Conservation (phyloP, 108 stramenopile genomes). For the Pseudonitzschia pungens region DNA sequence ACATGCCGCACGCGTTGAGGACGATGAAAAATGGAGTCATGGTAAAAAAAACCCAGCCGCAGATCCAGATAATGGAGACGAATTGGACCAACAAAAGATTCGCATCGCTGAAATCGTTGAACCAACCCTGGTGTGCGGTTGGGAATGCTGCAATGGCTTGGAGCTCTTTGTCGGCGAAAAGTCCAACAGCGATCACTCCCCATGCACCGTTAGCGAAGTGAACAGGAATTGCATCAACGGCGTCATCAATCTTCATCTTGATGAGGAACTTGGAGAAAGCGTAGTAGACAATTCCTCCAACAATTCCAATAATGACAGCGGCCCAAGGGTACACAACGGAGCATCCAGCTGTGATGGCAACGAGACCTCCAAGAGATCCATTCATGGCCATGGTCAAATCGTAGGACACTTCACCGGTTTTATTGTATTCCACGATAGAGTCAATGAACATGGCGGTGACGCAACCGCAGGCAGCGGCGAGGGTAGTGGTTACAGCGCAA, state of each 20-base stretch:
- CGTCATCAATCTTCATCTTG: conserved; percentile 87
- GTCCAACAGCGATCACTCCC: conserved; percentile 74
- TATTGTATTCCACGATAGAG: conserved; percentile 42
- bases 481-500: conserved; percentile 89
- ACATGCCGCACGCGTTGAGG: conserved; percentile 65
- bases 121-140: conserved; percentile 41
- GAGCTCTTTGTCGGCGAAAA: conserved; percentile 54
- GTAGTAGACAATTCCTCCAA: conserved; percentile 76
- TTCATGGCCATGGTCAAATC: conserved; percentile 85
- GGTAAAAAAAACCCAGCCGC: conserved; percentile 72
- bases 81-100: conserved; percentile 73
- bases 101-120: conserved; percentile 70
- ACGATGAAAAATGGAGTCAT: conserved; percentile 82
- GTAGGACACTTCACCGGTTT: conserved; percentile 67
- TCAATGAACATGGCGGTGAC: conserved; percentile 78
- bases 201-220: conserved; percentile 83
- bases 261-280: conserved; percentile 63
- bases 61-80: conserved; percentile 63
- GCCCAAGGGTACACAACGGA: conserved; percentile 76
- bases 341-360: conserved; percentile 91
- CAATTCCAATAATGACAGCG: conserved; percentile 60
- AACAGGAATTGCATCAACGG: conserved; percentile 91
- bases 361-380: conserved; percentile 86
- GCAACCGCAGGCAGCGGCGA: conserved; percentile 77
- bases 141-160: conserved; percentile 51